Base-by-base conservation (phyloP, 108 stramenopile species). In the Licmophora abbreviata region DNA sequence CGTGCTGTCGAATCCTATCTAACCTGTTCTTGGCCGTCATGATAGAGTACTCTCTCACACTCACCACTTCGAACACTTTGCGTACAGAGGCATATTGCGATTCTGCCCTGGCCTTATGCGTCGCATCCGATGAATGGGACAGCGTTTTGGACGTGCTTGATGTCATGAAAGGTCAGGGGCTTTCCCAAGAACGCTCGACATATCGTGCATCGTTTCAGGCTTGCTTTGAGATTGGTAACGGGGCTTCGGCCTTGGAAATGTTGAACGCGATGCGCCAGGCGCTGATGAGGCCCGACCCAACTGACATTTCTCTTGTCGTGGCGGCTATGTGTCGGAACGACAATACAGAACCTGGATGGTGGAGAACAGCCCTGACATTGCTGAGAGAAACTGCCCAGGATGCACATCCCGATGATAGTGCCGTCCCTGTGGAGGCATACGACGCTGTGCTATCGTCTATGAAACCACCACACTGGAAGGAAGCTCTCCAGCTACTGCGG, bases 361-460 rank as follows among this genome's bases (percentile, higher is more conserved):
- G 58, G 59, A 35, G 51, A 28, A 30, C 20, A 25, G 66, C 59
- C 15, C 32, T 51, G 52, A 41, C 29, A 1, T 22, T 67, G 33
- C 36, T 68, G 54, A 49, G 45, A 36, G 11, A 34, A 14, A 44
- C 41, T 2, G 55, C 63, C 27, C 22, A 15, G 7, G 34, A 60
- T 51, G 34, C 41, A 17, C 37, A 24, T 37, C 4, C 10, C 1
- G 14, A 30, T 42, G 17, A 11, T 11, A 11, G 28, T 23, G 3
- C 63, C 6, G 36, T 76, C 30, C 59, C 62, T 0, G 38, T 57
- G n/a, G 59, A 63, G 14, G 76, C 63, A 10, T 77, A 77, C 46
- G 41, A 77, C 44, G 71, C 66, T 7, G 56, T 73, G 15, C 32
- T 77, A 4, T 29, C 54, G 26, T 59, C 61, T 38, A 59, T 77